Evolutionary conservation across 192 early-diverging fungal species (phyloP).

Genomic region (Thoreauomyces humboldtii): DNA sequence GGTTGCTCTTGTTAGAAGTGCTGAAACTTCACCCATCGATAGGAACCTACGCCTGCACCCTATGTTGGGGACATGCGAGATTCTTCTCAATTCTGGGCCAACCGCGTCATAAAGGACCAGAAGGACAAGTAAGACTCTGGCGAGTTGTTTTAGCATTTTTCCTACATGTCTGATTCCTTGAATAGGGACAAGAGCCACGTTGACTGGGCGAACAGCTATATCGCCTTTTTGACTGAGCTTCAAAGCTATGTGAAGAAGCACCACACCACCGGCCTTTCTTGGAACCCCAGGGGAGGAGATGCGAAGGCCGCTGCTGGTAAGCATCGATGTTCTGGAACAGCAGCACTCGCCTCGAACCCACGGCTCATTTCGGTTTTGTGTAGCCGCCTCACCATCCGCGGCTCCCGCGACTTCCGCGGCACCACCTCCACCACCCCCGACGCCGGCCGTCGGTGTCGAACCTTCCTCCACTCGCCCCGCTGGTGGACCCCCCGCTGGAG

Average conservation of each 20-base stretch:
- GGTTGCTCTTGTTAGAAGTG: background rate
- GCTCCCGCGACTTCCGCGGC: constrained; percentile 35
- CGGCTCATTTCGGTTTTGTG: too few relatives aligned
- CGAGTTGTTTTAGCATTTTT: too few relatives aligned
- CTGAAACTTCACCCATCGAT: background rate
- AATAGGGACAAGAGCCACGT: constrained; percentile 72
- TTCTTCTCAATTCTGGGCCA: constrained; percentile 86
- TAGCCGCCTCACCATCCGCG: constrained; percentile 20
- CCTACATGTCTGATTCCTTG: background rate
- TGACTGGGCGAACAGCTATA: constrained; percentile 79
- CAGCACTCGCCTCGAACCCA: too few relatives aligned
- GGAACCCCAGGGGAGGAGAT: constrained; percentile 83
- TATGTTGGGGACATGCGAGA: constrained; percentile 88
- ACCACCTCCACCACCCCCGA: constrained; percentile 39
- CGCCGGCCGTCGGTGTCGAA: constrained; percentile 20
- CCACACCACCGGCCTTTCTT: constrained; percentile 85
- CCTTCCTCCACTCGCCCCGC: constrained; percentile 33
- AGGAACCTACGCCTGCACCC: constrained; percentile 84
- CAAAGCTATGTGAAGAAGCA: constrained; percentile 83
- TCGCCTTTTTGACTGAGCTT: constrained; percentile 69
- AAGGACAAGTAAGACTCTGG: constrained; percentile 86
- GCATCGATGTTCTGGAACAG: too few relatives aligned
- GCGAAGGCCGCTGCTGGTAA: constrained; percentile 35
- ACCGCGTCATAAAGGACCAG: constrained; percentile 85
- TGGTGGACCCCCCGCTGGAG: constrained; percentile 21